Percentiles rank a stretch among this genome's conserved stretches.
phyloP scores from a whole-genome alignment of 768 basidiomycete species.

The Pseudohyphozyma bogoriensis region DNA sequence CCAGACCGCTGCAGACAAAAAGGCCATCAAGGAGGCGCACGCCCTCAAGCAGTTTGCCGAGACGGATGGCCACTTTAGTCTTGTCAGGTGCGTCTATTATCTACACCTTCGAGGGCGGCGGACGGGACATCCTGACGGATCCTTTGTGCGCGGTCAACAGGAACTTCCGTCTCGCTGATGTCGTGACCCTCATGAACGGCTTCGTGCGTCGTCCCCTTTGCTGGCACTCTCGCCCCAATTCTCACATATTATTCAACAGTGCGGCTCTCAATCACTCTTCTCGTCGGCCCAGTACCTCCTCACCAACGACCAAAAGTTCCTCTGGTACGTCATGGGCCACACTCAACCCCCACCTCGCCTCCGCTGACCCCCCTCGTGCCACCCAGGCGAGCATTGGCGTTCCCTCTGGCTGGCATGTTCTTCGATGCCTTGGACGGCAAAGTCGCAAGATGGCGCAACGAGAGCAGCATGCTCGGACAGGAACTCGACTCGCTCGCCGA shows the following conservation, averaged over 20 bases:
- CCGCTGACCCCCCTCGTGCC: background rate
- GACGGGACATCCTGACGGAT: background rate
- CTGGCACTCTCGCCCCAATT: too few relatives aligned
- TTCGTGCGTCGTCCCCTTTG: too few relatives aligned
- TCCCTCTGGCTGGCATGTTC: constrained; percentile 86
- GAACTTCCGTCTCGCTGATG: constrained; percentile 94
- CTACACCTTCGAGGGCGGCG: background rate
- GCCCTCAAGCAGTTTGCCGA: constrained; percentile 71
- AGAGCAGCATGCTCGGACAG: constrained; percentile 89
- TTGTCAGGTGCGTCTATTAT: constrained; percentile 61
- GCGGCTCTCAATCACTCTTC: constrained; percentile 90
- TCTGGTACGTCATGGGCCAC: constrained; percentile 48
- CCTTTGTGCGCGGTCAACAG: constrained; percentile 41
- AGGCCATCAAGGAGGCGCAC: background rate
- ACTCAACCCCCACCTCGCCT: background rate
- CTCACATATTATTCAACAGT: too few relatives aligned
- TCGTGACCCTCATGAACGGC: constrained; percentile 98
- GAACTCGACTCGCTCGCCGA: constrained; percentile 96
- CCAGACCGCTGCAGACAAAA: background rate
- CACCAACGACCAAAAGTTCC: constrained; percentile 63
- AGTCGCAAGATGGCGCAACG: constrained; percentile 93
- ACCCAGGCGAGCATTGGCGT: constrained; percentile 57
- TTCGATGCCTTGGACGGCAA: constrained; percentile 98
- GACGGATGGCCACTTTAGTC: constrained; percentile 89
- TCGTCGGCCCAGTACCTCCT: constrained; percentile 80